A percentile compares a stretch with the other conserved stretches of the same genome.
phyloP scores from a whole-genome alignment of 306 rosid species.

The Vicia villosa region DNA sequence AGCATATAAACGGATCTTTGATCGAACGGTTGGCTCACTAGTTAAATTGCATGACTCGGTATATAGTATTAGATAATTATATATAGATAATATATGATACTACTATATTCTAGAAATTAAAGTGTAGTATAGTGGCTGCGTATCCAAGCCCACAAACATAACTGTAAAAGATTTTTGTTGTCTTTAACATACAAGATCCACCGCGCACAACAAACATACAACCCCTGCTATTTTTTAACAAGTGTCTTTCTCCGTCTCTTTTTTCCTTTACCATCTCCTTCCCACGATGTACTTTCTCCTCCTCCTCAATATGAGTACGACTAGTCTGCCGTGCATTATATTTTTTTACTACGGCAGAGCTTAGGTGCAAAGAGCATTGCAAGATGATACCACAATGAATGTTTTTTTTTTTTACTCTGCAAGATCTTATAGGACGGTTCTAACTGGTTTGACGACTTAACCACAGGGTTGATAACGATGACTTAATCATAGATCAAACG shows the following conservation, averaged over 20 bases:
- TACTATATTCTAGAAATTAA: background rate
- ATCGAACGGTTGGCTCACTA: background rate
- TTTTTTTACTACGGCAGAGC: background rate
- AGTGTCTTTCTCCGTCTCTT: background rate
- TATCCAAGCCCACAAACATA: background rate
- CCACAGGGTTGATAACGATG: background rate
- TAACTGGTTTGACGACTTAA: background rate
- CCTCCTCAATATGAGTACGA: background rate
- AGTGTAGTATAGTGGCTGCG: background rate
- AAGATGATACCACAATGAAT: background rate
- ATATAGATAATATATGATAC: background rate
- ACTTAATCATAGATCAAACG: background rate
- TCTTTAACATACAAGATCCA: background rate
- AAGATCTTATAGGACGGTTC: background rate
- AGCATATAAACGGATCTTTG: background rate
- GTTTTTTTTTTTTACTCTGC: background rate
- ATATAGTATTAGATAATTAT: background rate
- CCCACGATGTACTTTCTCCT: background rate
- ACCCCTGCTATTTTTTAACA: background rate
- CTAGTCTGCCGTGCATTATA: background rate
- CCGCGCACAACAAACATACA: background rate
- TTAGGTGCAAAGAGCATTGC: background rate
- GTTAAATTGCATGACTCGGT: background rate
- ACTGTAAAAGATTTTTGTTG: background rate
- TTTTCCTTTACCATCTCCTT: background rate